These are phyloP conservation scores for Amanita subjunquillea DNA, from an alignment of 768 basidiomycete genomes.

Conservation along the genomic window DNA sequence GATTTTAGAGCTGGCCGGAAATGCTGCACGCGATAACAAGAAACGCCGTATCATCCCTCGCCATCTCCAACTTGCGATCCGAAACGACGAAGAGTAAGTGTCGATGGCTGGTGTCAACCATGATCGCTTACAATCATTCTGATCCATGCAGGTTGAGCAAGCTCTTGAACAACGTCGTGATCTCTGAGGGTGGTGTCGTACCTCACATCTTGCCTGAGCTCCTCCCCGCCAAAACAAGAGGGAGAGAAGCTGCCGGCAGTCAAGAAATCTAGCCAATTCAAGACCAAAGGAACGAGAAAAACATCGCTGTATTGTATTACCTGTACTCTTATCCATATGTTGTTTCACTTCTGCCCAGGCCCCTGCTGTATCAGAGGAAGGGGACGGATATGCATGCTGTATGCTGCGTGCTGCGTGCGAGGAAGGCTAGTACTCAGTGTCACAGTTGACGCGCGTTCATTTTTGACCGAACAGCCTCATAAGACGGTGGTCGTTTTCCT, in stretches of 20 bases:
- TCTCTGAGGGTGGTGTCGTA: constrained; percentile 81
- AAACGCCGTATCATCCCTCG: constrained; percentile 79
- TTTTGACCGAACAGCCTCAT: no score
- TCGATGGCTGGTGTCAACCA: neutral
- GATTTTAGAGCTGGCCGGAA: constrained; percentile 75
- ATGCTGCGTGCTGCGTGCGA: no score
- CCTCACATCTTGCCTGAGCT: constrained; percentile 29
- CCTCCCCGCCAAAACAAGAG: constrained; percentile 29
- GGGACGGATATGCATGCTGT: no score
- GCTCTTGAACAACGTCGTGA: constrained; percentile 77
- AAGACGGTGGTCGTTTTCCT: no score
- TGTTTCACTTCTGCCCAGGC: no score
- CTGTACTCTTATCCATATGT: no score
- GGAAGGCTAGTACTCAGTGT: no score
- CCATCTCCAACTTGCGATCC: constrained; percentile 74
- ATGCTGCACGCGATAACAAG: constrained; percentile 61
- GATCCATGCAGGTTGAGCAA: constrained; percentile 46
- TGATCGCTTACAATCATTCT: neutral
- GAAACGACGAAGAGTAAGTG: constrained; percentile 64
- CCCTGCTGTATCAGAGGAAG: no score
- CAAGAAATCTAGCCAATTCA: constrained; percentile 13
- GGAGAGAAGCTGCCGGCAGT: constrained; percentile 10
- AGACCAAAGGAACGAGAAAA: neutral
- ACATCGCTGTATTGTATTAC: neutral
- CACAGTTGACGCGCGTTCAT: no score